Conservation (phyloP, 2,329 filamentous ascomycete species). For the Penicillium sp. region DNA sequence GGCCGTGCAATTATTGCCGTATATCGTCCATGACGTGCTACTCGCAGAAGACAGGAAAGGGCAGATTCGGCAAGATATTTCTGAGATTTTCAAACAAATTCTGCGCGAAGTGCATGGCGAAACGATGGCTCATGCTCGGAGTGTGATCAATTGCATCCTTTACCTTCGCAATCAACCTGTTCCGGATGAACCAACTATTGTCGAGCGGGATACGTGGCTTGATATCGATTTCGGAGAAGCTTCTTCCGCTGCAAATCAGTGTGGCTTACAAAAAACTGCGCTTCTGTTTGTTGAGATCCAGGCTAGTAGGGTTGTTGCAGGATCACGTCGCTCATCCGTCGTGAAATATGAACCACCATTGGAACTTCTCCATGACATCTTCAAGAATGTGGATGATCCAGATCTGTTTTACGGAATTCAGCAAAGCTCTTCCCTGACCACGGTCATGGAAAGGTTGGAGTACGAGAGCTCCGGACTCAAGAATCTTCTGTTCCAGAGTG, state of each 20-base stretch:
- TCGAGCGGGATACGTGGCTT: conserved; percentile 80
- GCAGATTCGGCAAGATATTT: conserved; percentile 62
- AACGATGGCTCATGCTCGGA: conserved; percentile 64
- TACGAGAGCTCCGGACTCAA: conserved; percentile 87
- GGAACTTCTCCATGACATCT: conserved; percentile 76
- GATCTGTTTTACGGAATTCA: conserved; percentile 93
- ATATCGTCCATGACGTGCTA: conserved; percentile 80
- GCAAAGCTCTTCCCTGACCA: conserved; percentile 72
- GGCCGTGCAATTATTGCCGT: conserved; percentile 75
- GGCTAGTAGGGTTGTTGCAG: conserved; percentile 56
- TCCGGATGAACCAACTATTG: conserved; percentile 74
- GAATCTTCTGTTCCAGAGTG: conserved; percentile 85
- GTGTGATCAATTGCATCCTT: conserved; percentile 76
- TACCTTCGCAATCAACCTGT: conserved; percentile 83
- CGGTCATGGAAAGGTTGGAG: conserved; percentile 78
- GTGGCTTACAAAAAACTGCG: conserved; percentile 84
- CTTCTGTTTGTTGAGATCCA: conserved; percentile 79
- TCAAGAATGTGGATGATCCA: conserved; percentile 90
- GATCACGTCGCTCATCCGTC: conserved; percentile 68
- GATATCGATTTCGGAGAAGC: conserved; percentile 74
- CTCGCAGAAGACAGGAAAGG: conserved; percentile 64
- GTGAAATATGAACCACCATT: conserved; percentile 57
- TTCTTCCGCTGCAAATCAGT: conserved; percentile 70
- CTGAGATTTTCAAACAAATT: conserved; percentile 64
- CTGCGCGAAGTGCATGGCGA: conserved; percentile 50